Evolutionary conservation across 2,329 filamentous ascomycete species (phyloP), one percentile per base, ranked within the genome.

Genomic region (Zelopaecilomyces penicillatus): DNA sequence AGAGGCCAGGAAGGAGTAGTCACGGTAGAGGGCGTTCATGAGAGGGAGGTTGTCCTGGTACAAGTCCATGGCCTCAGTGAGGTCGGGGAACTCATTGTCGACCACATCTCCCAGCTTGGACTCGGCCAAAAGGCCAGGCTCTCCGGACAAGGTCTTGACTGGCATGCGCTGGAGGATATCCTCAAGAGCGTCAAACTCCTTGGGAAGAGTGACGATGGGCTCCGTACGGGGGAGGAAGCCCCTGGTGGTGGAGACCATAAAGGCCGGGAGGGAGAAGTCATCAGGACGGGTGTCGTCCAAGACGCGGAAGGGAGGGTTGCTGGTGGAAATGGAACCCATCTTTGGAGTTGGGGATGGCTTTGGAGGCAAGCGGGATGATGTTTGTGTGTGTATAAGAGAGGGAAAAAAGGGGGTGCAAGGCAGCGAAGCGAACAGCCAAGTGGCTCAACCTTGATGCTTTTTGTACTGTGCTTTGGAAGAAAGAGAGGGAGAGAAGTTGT

Each of bases 1-100:
- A 27, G 87, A 94, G 5, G 89, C 85, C 30, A 95, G 69, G 72
- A 95, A 96, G 10, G 85, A 86, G 64, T 95, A 96, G 68, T 96
- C 90, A 19, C 90, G 77, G 64, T 95, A 95, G 39, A 94, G 69
- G 31, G 89, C 89, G 57, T 90, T 93, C 71, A 94, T 81, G 47
- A 87, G 68, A 11, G 84, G 83, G 34, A 91, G 74, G 65, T 95
- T 83, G 49, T 82, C 70, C 54, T 76, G 73, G 54, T 85, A 83
- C 64, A 80, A 79, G 57, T 93, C 83, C 46, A 95, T 75, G 53
- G 78, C 74, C 5, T 73, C 73, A 1, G 84, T 86, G 39, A 95
- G 71, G 63, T 95, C 86, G 11, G 87, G 84, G 39, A 96, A 76
- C 50, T 82, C 80, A n/a, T 70, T 69, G 51, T 83, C 68, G 38